These are phyloP conservation scores for Flaveria bidentis DNA, from an alignment of 129 eudicot genomes.

Conservation along the genomic window DNA sequence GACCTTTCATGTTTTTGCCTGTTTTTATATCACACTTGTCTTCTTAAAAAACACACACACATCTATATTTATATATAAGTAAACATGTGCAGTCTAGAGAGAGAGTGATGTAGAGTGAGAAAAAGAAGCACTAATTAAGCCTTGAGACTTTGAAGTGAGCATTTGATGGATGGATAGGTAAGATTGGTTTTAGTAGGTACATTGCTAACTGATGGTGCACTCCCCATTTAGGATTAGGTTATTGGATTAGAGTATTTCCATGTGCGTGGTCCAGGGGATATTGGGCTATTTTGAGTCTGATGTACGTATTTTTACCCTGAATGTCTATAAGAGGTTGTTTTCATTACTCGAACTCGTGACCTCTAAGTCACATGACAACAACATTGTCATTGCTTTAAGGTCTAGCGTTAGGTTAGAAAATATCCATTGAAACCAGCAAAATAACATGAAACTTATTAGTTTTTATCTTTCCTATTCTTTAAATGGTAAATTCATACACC, in stretches of 20 bases:
- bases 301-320: too few species aligned
- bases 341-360: too few species aligned
- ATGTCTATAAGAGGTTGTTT: too few species aligned
- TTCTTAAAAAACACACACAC: neutral
- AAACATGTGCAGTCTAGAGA: slow-evolving; percentile 29
- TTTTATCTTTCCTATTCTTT: neutral
- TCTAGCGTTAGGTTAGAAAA: too few species aligned
- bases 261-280: neutral
- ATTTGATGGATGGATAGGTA: slow-evolving; percentile 14
- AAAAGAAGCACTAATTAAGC: slow-evolving; percentile 30
- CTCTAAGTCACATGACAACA: too few species aligned
- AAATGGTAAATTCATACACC: too few species aligned
- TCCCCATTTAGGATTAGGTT: slow-evolving; percentile 15
- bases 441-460: neutral
- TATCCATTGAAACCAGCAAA: neutral
- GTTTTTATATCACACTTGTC: slow-evolving; percentile 8
- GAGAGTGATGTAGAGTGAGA: slow-evolving; percentile 17
- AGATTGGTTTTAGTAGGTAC: slow-evolving; percentile 22
- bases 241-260: neutral
- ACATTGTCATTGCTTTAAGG: too few species aligned
- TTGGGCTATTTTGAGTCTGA: too few species aligned
- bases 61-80: slow-evolving; percentile 14
- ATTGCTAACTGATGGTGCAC: slow-evolving; percentile 24
- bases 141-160: slow-evolving; percentile 30
- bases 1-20: slow-evolving; percentile 37